phyloP scores from a whole-genome alignment of 176 grass and related monocot species.

The Bothriochloa decipiens region DNA sequence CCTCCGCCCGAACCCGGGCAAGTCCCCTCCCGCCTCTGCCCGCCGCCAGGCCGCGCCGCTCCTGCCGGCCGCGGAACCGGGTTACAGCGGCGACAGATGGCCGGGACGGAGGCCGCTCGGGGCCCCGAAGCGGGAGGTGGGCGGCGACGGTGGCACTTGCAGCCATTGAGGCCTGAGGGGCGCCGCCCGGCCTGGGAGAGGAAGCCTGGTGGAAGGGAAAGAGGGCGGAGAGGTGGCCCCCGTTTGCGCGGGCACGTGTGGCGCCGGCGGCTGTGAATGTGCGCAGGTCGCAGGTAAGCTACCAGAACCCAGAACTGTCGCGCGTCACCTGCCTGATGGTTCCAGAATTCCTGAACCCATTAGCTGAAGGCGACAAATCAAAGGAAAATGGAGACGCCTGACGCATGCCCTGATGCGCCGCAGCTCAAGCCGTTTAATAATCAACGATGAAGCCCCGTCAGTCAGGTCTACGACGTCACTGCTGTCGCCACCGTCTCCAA shows the following conservation, averaged over 20 bases:
- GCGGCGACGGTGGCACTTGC: conserved; percentile 23
- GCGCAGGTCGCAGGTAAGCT: conserved; percentile 1
- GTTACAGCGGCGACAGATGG: not conserved
- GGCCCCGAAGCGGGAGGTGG: conserved; percentile 8
- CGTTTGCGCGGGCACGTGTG: not conserved
- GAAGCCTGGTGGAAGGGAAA: not conserved
- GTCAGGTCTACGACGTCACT: not conserved
- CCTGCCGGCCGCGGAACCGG: not conserved
- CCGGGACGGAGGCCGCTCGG: not conserved
- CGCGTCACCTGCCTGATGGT: no score
- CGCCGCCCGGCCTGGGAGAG: not conserved
- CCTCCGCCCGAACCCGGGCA: conserved; percentile 31
- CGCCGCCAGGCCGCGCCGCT: conserved; percentile 7
- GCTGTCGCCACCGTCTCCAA: not conserved
- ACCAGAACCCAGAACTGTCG: no score
- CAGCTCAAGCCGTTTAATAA: no score
- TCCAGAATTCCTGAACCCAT: no score
- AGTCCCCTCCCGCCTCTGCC: not conserved
- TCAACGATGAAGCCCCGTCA: not conserved
- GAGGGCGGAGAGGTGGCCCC: not conserved
- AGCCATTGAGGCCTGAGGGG: conserved; percentile 27
- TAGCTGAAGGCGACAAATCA: no score
- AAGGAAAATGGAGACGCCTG: no score
- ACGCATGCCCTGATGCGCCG: no score
- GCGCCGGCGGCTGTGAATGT: not conserved